phyloP scores from a whole-genome alignment of 1,284 basidiomycete genomes.

The Leccinum huronense region DNA sequence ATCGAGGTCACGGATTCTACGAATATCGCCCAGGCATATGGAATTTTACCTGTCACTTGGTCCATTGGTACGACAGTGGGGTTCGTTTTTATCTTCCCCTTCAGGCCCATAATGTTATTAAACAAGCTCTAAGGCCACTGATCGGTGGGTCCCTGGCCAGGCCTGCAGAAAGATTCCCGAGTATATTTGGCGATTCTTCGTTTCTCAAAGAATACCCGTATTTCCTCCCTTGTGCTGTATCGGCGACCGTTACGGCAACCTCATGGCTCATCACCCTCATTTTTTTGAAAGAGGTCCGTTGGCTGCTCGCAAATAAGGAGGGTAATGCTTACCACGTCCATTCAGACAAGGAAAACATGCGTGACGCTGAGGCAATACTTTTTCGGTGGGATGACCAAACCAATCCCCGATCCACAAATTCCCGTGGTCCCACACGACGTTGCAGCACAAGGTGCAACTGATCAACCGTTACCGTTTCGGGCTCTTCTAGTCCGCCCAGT shows the following conservation, averaged over 20 bases:
- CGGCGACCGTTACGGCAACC: slow-evolving; percentile 48
- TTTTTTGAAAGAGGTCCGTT: slow-evolving; percentile 57
- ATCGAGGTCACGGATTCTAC: slow-evolving; percentile 39
- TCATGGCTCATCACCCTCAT: slow-evolving; percentile 47
- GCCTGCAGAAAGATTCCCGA: slow-evolving; percentile 59
- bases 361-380: slow-evolving; percentile 24
- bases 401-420: background rate
- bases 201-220: slow-evolving; percentile 65
- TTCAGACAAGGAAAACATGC: slow-evolving; percentile 20
- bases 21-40: slow-evolving; percentile 38
- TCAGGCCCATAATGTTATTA: background rate
- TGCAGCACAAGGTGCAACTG: slow-evolving; percentile 1
- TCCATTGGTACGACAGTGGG: slow-evolving; percentile 43
- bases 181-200: slow-evolving; percentile 43
- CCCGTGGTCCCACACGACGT: slow-evolving; percentile 3
- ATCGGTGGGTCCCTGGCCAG: slow-evolving; percentile 60
- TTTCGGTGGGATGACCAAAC: slow-evolving; percentile 14
- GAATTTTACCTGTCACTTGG: slow-evolving; percentile 48
- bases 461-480: slow-evolving; percentile 36
- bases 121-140: slow-evolving; percentile 44
- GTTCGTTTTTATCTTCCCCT: slow-evolving; percentile 29
- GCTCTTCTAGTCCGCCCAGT: slow-evolving; percentile 39
- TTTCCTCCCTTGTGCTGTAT: slow-evolving; percentile 60
- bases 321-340: slow-evolving; percentile 7
- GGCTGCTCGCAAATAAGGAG: background rate